Evolutionary conservation across 2,329 filamentous ascomycete species (phyloP).

Genomic region (Tolypocladium tundrense): DNA sequence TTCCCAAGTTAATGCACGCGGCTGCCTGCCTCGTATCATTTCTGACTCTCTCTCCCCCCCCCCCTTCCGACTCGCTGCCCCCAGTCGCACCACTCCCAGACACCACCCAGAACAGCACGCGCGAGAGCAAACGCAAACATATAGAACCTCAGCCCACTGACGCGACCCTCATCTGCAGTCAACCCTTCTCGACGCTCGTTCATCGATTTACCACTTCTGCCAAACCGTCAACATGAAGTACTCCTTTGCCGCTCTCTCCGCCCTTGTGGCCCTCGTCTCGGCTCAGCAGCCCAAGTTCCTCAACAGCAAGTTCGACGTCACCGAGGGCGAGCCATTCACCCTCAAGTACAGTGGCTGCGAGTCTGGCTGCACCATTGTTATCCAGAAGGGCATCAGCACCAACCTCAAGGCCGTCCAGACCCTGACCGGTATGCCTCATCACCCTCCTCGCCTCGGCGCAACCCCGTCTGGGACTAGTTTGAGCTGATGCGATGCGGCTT

Average conservation of each 20-base stretch:
- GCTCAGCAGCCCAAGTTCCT: conserved; percentile 19
- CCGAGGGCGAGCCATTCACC: conserved; percentile 19
- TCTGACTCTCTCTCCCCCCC: too few relatives aligned
- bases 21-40: neutral
- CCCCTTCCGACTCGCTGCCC: too few relatives aligned
- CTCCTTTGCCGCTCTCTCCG: conserved; percentile 18
- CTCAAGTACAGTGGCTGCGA: conserved; percentile 21
- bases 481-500: neutral
- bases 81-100: too few relatives aligned
- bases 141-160: neutral
- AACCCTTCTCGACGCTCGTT: neutral
- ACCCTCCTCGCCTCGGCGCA: neutral
- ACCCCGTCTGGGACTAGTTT: neutral
- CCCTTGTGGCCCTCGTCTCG: conserved; percentile 16
- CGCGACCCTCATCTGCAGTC: neutral
- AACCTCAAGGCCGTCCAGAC: conserved; percentile 19
- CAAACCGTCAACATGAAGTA: conserved; percentile 23
- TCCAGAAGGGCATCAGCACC: conserved; percentile 18
- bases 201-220: neutral
- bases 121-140: neutral
- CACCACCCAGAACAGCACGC: neutral
- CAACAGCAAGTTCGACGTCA: conserved; percentile 19
- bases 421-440: conserved; percentile 17
- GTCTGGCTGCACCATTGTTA: conserved; percentile 21
- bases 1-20: neutral